Conservation (phyloP, 2,329 filamentous ascomycete species). For the Lachnellula suecica region DNA sequence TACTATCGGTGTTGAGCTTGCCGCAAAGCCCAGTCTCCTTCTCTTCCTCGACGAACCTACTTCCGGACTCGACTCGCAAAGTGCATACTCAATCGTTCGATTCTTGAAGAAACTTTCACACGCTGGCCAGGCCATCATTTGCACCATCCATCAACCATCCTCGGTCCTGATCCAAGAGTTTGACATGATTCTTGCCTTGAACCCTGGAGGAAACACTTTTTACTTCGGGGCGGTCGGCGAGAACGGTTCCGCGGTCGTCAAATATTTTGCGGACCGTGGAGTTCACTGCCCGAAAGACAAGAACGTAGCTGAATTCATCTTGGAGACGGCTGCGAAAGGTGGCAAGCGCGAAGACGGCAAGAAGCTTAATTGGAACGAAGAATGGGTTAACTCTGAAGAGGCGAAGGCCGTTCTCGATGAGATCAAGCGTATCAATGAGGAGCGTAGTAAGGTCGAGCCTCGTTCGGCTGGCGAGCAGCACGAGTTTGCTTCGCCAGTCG, state of each 20-base stretch:
- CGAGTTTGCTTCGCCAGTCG: conserved; percentile 67
- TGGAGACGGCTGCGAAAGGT: conserved; percentile 62
- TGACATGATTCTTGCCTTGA: conserved; percentile 70
- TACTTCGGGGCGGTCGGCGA: conserved; percentile 73
- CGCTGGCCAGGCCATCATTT: conserved; percentile 70
- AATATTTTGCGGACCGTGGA: conserved; percentile 68
- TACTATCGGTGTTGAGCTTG: conserved; percentile 73
- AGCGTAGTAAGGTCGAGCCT: conserved; percentile 36
- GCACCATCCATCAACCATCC: conserved; percentile 73
- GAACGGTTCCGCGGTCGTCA: conserved; percentile 62
- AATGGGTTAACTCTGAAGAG: conserved; percentile 68
- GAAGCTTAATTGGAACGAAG: conserved; percentile 69
- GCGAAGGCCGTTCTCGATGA: conserved; percentile 58
- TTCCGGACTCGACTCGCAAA: conserved; percentile 67
- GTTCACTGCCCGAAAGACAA: conserved; percentile 65
- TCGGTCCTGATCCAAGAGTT: conserved; percentile 70
- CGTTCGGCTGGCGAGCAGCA: conserved; percentile 38
- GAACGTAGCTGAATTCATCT: conserved; percentile 66
- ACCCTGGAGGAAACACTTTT: conserved; percentile 65
- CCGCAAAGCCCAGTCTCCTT: conserved; percentile 65
- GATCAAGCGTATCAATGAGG: conserved; percentile 49
- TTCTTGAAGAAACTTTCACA: conserved; percentile 67
- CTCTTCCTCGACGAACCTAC: conserved; percentile 75
- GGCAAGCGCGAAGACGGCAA: conserved; percentile 51
- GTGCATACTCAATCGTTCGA: conserved; percentile 65